A percentile compares a stretch with the other conserved stretches of the same genome.
Conservation (phyloP, 2,329 filamentous ascomycete genomes). For the Teratosphaeria destructans region DNA sequence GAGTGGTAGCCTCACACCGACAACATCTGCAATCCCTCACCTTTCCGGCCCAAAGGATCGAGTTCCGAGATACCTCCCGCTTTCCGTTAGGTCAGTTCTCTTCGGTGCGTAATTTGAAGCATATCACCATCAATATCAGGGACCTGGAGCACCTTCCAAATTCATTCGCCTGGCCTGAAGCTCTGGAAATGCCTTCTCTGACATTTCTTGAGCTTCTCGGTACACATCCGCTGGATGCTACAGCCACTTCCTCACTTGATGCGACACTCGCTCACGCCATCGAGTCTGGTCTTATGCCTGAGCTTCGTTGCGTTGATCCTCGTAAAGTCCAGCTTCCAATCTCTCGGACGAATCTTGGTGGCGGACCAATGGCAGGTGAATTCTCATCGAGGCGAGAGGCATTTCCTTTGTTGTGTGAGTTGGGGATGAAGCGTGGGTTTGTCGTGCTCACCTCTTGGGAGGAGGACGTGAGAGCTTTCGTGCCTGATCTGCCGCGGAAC, state of each 20-base stretch:
- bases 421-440: neutral
- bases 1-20: neutral
- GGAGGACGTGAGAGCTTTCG: neutral
- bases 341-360: neutral
- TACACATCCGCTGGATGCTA: neutral
- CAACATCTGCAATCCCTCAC: neutral
- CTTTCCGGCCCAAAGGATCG: neutral
- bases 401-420: neutral
- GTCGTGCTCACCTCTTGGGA: neutral
- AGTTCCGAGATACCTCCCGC: neutral
- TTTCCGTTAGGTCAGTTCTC: neutral
- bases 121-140: neutral
- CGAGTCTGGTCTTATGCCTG: neutral
- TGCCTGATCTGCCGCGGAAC: neutral
- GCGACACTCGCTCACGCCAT: neutral
- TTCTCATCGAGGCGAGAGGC: neutral
- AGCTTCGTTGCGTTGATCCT: neutral
- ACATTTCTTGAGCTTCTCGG: neutral
- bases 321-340: neutral
- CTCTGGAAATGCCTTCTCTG: neutral
- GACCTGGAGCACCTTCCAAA: neutral
- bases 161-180: neutral
- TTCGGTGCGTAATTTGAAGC: neutral
- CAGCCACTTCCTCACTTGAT: neutral
- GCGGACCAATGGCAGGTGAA: neutral